Base-by-base conservation (phyloP, 495 filamentous ascomycete genomes). In the Venustampulla echinocandica region DNA sequence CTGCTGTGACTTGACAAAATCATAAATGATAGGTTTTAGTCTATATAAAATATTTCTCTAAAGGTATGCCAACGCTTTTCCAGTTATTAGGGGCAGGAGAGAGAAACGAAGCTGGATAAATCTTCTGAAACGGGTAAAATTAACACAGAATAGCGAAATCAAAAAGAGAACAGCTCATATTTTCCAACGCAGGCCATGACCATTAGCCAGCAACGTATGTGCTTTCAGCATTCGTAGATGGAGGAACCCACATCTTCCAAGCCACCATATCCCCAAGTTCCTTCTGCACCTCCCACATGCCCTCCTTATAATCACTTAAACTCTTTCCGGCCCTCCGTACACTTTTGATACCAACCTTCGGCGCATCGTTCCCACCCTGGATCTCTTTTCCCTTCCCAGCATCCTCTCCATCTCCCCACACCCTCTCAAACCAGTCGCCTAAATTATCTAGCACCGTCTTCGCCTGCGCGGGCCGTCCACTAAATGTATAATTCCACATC, bases 201-300 rank as follows among this genome's bases (percentile, higher is more conserved):
- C n/a, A n/a, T n/a, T n/a, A n/a, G n/a, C n/a, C n/a, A n/a, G n/a
- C n/a, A n/a, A n/a, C n/a, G n/a, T n/a, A n/a, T n/a, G n/a, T n/a
- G n/a, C n/a, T n/a, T n/a, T n/a, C n/a, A n/a, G n/a, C n/a, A n/a
- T n/a, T n/a, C n/a, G n/a, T n/a, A n/a, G n/a, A n/a, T n/a, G 37
- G 14, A 22, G 47, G 47, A 17, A 27, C 20, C 53, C 53, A 55
- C 2, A 33, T 51, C 22, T 52, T 51, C 53, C 53, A 55, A 40
- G 35, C 21, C 15, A 19, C 32, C 53, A 55, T 51, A 42, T 52
- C 47, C 7, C 53, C 47, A 11, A 52, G 22, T 27, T 19, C 28
- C 18, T 32, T 28, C 21, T 55, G 47, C 13, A 51, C 38, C 13
- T 47, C 48, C 44, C 36, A 51, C 4, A 48, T n/a, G 0, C 38